Evolutionary conservation across 352 stramenopile genomes (phyloP).

Genomic region (Globisporangium megalacanthum): DNA sequence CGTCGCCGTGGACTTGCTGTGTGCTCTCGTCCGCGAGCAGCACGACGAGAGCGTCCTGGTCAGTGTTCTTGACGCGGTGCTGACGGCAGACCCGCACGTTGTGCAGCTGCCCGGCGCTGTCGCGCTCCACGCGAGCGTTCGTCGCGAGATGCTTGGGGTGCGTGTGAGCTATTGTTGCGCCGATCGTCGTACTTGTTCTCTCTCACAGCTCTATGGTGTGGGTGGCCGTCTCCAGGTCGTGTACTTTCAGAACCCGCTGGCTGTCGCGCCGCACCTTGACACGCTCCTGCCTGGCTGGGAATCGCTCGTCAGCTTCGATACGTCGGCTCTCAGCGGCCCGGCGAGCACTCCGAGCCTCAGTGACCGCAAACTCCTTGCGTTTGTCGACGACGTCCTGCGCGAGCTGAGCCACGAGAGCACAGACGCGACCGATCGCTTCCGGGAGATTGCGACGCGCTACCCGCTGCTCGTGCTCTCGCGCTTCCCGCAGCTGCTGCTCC

Average conservation of each 20-base stretch:
- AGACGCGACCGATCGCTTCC: slow-evolving; percentile 55
- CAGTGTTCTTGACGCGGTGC: slow-evolving; percentile 38
- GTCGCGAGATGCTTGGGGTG: slow-evolving; percentile 50
- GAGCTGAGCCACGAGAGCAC: slow-evolving; percentile 35
- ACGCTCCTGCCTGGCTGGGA: slow-evolving; percentile 53
- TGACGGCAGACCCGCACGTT: slow-evolving; percentile 33
- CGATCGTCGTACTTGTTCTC: slow-evolving; percentile 3
- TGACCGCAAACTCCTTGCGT: slow-evolving; percentile 20
- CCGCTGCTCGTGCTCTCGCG: slow-evolving; percentile 50
- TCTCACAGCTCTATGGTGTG: not conserved
- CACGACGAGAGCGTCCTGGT: slow-evolving; percentile 24
- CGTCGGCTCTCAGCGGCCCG: not conserved
- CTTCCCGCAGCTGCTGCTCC: slow-evolving; percentile 40
- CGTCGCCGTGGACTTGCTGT: slow-evolving; percentile 8
- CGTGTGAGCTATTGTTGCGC: slow-evolving; percentile 1
- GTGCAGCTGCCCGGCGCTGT: slow-evolving; percentile 14
- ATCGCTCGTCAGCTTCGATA: slow-evolving; percentile 30
- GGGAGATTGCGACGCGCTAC: slow-evolving; percentile 48
- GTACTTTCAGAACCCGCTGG: slow-evolving; percentile 58
- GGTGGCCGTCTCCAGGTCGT: slow-evolving; percentile 23
- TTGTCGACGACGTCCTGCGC: slow-evolving; percentile 43
- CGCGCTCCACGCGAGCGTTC: slow-evolving; percentile 14
- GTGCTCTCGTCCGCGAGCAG: slow-evolving; percentile 22
- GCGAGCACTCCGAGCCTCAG: slow-evolving; percentile 13
- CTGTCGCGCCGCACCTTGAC: slow-evolving; percentile 37